phyloP scores from a whole-genome alignment of 2,329 filamentous ascomycete genomes.

The Aspergillus vadensis region DNA sequence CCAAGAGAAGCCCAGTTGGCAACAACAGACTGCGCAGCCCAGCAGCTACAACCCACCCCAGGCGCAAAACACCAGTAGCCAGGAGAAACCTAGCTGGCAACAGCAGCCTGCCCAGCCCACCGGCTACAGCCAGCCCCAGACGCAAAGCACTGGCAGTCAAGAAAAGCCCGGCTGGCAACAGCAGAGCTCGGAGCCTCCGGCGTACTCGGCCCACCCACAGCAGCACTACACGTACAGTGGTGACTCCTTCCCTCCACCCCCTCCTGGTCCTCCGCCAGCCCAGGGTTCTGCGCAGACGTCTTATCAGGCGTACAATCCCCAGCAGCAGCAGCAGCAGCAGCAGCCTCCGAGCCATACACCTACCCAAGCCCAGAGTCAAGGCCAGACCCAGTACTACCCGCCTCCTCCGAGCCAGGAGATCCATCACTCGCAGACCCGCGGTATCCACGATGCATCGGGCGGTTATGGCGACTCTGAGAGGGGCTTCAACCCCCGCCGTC shows the following conservation, averaged over 20 bases:
- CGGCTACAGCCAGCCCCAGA: background rate
- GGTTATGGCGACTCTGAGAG: constrained; percentile 38
- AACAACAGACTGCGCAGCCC: constrained; percentile 9
- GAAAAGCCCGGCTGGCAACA: constrained; percentile 5
- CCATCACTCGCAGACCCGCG: constrained; percentile 37
- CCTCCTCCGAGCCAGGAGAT: constrained; percentile 42
- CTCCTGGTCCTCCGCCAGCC: constrained; percentile 33
- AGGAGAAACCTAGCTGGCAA: constrained; percentile 10
- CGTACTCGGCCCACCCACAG: constrained; percentile 9
- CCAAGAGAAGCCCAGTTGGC: constrained; percentile 9
- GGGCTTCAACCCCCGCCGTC: constrained; percentile 30
- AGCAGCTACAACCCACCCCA: background rate
- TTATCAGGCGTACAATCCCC: constrained; percentile 16
- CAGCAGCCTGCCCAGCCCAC: constrained; percentile 7
- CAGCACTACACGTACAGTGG: constrained; percentile 34
- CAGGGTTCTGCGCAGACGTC: constrained; percentile 9
- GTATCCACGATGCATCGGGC: constrained; percentile 38
- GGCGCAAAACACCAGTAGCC: background rate
- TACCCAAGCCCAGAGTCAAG: constrained; percentile 22
- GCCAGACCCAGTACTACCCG: constrained; percentile 44
- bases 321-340: constrained; percentile 21
- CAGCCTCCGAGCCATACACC: constrained; percentile 13
- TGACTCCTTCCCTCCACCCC: constrained; percentile 43
- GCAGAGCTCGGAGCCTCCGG: background rate
- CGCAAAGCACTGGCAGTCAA: constrained; percentile 11